Base-by-base conservation (phyloP, 805 yeast species). In the Saturnispora gosingensis region DNA sequence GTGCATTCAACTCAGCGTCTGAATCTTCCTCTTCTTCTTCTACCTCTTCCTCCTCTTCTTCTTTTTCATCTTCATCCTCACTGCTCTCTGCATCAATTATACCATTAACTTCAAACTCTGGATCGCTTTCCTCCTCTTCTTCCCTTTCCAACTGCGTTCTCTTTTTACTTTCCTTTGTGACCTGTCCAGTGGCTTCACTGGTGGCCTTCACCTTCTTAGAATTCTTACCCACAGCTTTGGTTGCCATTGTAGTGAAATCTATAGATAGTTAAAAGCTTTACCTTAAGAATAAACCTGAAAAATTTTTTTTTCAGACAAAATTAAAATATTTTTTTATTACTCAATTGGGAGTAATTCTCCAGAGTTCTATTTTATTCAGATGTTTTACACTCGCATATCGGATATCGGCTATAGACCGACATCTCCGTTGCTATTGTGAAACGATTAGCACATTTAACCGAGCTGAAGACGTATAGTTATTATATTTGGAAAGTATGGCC, bases 1-100 rank as follows among this genome's bases (percentile, higher is more conserved):
- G 69, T 47, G 70, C 67, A 59, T 83, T 82, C 53, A 82, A 71
- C 59, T 83, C 89, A 5, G 76, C 83, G 56, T 82, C 88, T 7
- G 79, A 74, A 54, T 79, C 83, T 7, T 63, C 72, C 2, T 67
- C 75, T 24, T 67, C 67, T 18, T 58, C 60, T 1, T 58, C 64
- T 18, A 47, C 60, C 2, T 49, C 58, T 34, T 52, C 59, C 2
- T 55, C 60, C 13, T 35, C 39, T 4, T 16, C 39, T 7, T 38
- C 42, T 16, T 16, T 25, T 9, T 38, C 42, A n/a, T 36, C 40
- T 32, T 55, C 59, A n/a, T 53, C 62, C 22, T 72, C 78, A 51
- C 71, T 66, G 10, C 67, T 71, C 50, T 65, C 74, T n/a, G 60
- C 70, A 57, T 75, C 77, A 24, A 76, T 61, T 48, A 74, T 61